Percentiles rank a stretch among this genome's conserved stretches.
Conservation (phyloP, 192 early-diverging fungal species). For the Phlyctochytrium arcticum region DNA sequence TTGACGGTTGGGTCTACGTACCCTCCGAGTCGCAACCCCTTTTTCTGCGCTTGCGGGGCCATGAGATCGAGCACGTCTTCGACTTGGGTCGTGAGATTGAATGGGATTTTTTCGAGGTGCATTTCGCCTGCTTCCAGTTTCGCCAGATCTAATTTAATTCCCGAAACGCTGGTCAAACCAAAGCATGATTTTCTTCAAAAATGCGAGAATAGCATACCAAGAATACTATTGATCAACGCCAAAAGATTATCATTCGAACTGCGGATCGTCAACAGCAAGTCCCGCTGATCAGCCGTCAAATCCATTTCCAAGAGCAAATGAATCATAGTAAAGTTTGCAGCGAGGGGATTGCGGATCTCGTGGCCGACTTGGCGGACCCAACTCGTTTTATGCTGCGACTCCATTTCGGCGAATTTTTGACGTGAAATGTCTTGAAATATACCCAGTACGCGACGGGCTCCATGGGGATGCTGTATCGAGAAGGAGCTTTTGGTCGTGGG, state of each 20-base stretch:
- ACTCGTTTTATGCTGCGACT: constrained; percentile 7
- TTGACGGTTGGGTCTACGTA: constrained; percentile 66
- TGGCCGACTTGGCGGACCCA: constrained; percentile 31
- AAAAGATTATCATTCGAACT: constrained; percentile 63
- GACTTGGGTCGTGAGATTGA: constrained; percentile 56
- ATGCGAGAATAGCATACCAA: constrained; percentile 66
- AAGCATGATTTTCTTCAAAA: not conserved
- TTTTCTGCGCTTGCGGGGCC: constrained; percentile 68
- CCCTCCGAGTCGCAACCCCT: constrained; percentile 66
- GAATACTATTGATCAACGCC: constrained; percentile 77
- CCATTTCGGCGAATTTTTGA: constrained; percentile 15
- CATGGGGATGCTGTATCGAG: not conserved
- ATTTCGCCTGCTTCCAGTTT: constrained; percentile 77
- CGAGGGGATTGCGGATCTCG: constrained; percentile 25
- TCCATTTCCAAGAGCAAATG: constrained; percentile 20
- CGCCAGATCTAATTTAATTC: not conserved
- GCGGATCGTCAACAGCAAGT: constrained; percentile 16
- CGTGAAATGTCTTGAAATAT: constrained; percentile 23
- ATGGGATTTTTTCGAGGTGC: constrained; percentile 70
- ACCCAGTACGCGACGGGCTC: constrained; percentile 15
- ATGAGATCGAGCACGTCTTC: constrained; percentile 68
- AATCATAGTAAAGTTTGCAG: constrained; percentile 25
- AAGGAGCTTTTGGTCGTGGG: not conserved
- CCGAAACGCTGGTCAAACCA: no score
- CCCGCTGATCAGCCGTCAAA: constrained; percentile 7